These are phyloP conservation scores for Durotheca rogersii DNA, from an alignment of 495 filamentous ascomycete genomes.

Conservation along the genomic window DNA sequence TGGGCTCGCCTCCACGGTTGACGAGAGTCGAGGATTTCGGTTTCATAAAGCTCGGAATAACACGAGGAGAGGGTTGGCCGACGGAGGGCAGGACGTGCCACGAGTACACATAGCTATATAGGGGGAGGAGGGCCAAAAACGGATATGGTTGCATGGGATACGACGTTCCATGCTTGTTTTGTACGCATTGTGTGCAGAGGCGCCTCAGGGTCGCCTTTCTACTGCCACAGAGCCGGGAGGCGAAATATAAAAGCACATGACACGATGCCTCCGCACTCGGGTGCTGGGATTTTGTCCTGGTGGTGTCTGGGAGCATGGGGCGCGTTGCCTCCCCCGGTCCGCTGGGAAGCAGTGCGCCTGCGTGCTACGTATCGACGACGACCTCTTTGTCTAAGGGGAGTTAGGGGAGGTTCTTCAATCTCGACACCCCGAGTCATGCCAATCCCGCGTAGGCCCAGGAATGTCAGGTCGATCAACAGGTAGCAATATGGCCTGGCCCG, in stretches of 20 bases:
- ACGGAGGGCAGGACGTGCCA: conserved; percentile 12
- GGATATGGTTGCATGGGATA: conserved; percentile 27
- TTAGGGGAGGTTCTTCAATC: no score
- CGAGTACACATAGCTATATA: no score
- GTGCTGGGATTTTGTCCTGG: neutral
- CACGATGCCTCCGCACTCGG: neutral
- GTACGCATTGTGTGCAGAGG: conserved; percentile 32
- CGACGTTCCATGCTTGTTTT: conserved; percentile 28
- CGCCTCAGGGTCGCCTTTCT: no score
- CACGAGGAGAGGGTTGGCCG: conserved; percentile 2
- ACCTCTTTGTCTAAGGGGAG: no score
- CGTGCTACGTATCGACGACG: no score
- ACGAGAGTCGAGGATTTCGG: conserved; percentile 17
- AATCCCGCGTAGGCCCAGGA: no score
- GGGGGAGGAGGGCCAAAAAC: conserved; percentile 16
- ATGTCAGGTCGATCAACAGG: no score
- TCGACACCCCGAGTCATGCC: no score
- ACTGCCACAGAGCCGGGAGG: conserved; percentile 13
- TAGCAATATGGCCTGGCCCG: no score
- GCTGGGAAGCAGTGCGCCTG: no score
- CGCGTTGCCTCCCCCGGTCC: no score
- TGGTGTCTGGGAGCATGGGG: no score
- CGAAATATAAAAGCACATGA: conserved; percentile 19
- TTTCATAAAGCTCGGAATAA: neutral
- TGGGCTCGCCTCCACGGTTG: neutral